phyloP scores from a whole-genome alignment of 164 flowering plant genomes.

The Vitis rotundifolia region DNA sequence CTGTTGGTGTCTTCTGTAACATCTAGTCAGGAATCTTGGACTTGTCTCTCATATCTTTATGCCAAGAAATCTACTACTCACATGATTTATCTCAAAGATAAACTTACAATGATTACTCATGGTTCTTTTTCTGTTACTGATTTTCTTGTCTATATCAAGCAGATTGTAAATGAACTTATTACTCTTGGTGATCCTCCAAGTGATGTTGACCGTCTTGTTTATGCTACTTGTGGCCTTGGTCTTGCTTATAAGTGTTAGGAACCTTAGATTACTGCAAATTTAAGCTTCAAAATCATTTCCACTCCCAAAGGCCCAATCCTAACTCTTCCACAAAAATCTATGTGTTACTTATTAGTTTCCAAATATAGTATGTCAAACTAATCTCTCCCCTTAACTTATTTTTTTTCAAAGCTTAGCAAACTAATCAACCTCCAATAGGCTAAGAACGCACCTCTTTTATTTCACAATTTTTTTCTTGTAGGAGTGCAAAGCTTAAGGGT shows the following conservation, averaged over 20 bases:
- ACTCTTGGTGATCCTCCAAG: background rate
- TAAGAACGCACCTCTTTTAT: too few species aligned
- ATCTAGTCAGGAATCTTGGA: background rate
- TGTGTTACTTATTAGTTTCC: too few species aligned
- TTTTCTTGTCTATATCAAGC: background rate
- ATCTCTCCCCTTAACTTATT: too few species aligned
- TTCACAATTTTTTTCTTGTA: too few species aligned
- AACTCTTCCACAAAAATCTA: too few species aligned
- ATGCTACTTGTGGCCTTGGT: background rate
- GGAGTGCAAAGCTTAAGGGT: too few species aligned
- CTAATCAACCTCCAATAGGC: too few species aligned
- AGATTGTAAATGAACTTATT: background rate
- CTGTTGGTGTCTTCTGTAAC: background rate
- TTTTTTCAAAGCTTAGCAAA: too few species aligned
- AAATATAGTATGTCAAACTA: too few species aligned
- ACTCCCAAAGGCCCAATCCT: too few species aligned
- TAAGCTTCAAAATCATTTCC: too few species aligned
- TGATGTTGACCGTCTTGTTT: background rate
- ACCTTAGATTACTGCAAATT: too few species aligned
- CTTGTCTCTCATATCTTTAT: background rate
- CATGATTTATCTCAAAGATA: background rate
- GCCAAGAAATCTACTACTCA: background rate
- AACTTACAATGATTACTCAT: background rate
- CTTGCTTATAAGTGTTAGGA: background rate
- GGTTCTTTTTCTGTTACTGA: background rate